Base-by-base conservation (phyloP, 345 rosid genomes). In the Eucalyptus albens region DNA sequence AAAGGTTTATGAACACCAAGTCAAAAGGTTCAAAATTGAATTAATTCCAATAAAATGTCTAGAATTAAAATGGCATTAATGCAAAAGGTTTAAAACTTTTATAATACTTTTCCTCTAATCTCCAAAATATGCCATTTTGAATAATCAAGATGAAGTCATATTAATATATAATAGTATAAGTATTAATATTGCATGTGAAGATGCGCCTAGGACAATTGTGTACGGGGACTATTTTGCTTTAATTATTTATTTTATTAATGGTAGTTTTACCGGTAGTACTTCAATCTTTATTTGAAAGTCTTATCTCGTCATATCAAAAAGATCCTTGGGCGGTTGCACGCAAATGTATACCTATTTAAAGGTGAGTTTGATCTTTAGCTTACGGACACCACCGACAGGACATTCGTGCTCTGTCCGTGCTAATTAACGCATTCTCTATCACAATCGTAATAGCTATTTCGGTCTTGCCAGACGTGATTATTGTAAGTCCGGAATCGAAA, bases 51-150 rank as follows among this genome's bases (percentile, higher is more conserved):
- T 24, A 59, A 59, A 27, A 59, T 26, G 4, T 59, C 7, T 59
- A 26, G 3, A 9, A 59, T 6, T 59, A 26, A 59, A 59, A 11
- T 59, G n/a, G 67, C n/a, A 10, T 6, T 1, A 26, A 59, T 59
- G 0, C 15, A 59, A 59, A 59, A 26, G 2, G 6, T 59, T 59
- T 26, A 26, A 5, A 27, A 26, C 7, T 59, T 59, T 59, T 59
- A 0, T 4, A 4, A 59, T 27, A 59, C n/a, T 26, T 59, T 59
- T 26, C 7, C n/a, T 8, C 14, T 59, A 11, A 6, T 3, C 69
- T 27, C 33, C 31, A 62, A 13, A 62, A 62, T 62, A 29, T 13
- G 4, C 1, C 21, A n/a, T 65, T n/a, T 65, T 69, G 8, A 69
- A 19, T 69, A 19, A 69, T 69, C 26, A 69, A 69, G 24, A 17